Percentiles rank a stretch among this genome's conserved stretches.
phyloP scores from a whole-genome alignment of 2,329 filamentous ascomycete species.

The Phialophora chinensis region DNA sequence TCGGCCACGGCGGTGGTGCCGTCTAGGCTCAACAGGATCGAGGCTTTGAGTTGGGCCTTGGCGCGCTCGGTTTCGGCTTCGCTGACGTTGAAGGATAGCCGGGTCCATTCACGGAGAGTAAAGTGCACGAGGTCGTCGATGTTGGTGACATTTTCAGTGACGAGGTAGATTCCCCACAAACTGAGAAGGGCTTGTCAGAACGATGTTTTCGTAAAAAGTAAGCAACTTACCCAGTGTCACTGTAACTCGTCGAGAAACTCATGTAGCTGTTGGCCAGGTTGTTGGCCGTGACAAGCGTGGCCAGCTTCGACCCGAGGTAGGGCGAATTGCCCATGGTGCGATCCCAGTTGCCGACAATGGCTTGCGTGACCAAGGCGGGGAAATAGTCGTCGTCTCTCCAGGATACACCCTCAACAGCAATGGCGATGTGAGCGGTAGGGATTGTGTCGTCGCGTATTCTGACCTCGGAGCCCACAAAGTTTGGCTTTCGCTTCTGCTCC shows the following conservation, averaged over 20 bases:
- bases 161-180: slow-evolving; percentile 99
- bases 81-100: slow-evolving; percentile 85
- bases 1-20: slow-evolving; percentile 96
- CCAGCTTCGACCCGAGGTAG: slow-evolving; percentile 98
- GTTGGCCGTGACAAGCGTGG: slow-evolving; percentile 90
- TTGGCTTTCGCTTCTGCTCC: slow-evolving; percentile 81
- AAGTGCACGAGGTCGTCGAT: slow-evolving; percentile 98
- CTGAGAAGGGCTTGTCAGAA: slow-evolving; percentile 54
- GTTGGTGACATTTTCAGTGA: slow-evolving; percentile 83
- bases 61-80: slow-evolving; percentile 94
- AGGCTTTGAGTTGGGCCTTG: slow-evolving; percentile 99
- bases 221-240: slow-evolving; percentile 85
- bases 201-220: neutral
- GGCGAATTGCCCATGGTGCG: slow-evolving; percentile 97
- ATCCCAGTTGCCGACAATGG: slow-evolving; percentile 99
- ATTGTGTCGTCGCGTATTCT: slow-evolving; percentile 95
- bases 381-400: slow-evolving; percentile 99
- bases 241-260: slow-evolving; percentile 99
- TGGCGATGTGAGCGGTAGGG: slow-evolving; percentile 94
- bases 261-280: slow-evolving; percentile 99
- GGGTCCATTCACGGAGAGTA: slow-evolving; percentile 96
- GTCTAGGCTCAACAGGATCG: slow-evolving; percentile 94
- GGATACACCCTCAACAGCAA: slow-evolving; percentile 98
- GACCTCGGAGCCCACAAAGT: slow-evolving; percentile 96
- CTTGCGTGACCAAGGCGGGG: slow-evolving; percentile 94